Conservation (phyloP, 164 flowering plant species). For the Kingdonia uniflora region DNA sequence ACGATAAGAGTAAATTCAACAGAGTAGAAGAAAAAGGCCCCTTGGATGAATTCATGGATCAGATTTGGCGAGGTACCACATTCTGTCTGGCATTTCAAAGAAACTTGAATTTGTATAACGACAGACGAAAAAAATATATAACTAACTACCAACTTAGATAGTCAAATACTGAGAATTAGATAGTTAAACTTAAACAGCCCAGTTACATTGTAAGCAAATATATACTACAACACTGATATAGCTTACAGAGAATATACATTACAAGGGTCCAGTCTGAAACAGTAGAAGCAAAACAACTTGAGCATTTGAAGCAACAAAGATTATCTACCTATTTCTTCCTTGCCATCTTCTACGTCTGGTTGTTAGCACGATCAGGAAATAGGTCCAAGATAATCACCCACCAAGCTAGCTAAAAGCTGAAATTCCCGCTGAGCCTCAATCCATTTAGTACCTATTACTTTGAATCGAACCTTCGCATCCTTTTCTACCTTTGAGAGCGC, state of each 20-base stretch:
- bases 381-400: constrained; percentile 50
- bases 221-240: neutral
- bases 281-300: neutral
- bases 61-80: too few relatives aligned
- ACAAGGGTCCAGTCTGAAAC: neutral
- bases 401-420: constrained; percentile 36
- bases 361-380: too few relatives aligned
- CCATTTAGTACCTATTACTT: constrained; percentile 23
- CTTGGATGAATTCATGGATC: too few relatives aligned
- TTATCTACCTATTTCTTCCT: neutral
- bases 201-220: neutral
- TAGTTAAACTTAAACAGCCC: too few relatives aligned
- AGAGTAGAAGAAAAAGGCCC: too few relatives aligned
- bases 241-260: neutral
- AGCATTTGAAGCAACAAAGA: too few relatives aligned
- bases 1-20: too few relatives aligned
- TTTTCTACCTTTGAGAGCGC: constrained; percentile 44
- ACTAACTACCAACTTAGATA: too few relatives aligned
- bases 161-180: too few relatives aligned
- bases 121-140: too few relatives aligned
- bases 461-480: constrained; percentile 21
- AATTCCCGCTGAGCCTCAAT: constrained; percentile 33
- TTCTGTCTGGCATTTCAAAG: too few relatives aligned
- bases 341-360: neutral
- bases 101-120: too few relatives aligned